Conservation (phyloP, 257 asterid species). For the Solanum sitiens region DNA sequence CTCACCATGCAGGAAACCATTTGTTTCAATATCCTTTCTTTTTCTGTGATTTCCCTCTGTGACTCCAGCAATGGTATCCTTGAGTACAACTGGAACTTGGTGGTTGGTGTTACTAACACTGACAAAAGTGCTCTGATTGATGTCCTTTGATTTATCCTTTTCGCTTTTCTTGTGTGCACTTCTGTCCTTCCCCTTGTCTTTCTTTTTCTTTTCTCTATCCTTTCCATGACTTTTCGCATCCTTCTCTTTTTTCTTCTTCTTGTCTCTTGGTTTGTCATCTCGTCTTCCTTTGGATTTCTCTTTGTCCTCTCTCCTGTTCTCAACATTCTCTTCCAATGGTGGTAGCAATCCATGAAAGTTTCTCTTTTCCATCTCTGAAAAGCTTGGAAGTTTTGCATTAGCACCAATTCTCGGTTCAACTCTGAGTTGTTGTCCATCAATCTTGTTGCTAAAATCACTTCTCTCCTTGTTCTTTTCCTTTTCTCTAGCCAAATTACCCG, state of each 20-base stretch:
- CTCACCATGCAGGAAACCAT: constrained; percentile 78
- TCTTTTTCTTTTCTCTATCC: constrained; percentile 19
- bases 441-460: constrained; percentile 22
- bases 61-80: constrained; percentile 12
- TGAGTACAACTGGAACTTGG: constrained; percentile 4
- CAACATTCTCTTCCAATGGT: constrained; percentile 25
- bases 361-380: constrained; percentile 6
- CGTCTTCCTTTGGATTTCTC: constrained; percentile 32
- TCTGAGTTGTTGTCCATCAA: constrained; percentile 19
- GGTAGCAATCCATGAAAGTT: constrained; percentile 25
- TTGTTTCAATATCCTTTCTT: constrained; percentile 33
- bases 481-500: constrained; percentile 22
- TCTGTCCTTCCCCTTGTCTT: constrained; percentile 20
- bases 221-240: constrained; percentile 27
- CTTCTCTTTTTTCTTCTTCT: constrained; percentile 24
- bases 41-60: constrained; percentile 41
- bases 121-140: constrained; percentile 8
- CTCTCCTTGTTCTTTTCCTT: constrained; percentile 25
- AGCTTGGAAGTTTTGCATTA: constrained; percentile 15
- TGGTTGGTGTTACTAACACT: constrained; percentile 12
- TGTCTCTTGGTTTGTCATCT: constrained; percentile 22
- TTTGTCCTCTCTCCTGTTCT: constrained; percentile 23
- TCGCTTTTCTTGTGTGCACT: constrained; percentile 24
- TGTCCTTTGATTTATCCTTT: constrained; percentile 16
- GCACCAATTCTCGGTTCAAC: constrained; percentile 18